Percentiles rank a stretch among this genome's conserved stretches.
These are phyloP conservation scores for Hemisphaericaspora xylofermentans DNA, from an alignment of 1,139 yeast species.

Conservation along the genomic window DNA sequence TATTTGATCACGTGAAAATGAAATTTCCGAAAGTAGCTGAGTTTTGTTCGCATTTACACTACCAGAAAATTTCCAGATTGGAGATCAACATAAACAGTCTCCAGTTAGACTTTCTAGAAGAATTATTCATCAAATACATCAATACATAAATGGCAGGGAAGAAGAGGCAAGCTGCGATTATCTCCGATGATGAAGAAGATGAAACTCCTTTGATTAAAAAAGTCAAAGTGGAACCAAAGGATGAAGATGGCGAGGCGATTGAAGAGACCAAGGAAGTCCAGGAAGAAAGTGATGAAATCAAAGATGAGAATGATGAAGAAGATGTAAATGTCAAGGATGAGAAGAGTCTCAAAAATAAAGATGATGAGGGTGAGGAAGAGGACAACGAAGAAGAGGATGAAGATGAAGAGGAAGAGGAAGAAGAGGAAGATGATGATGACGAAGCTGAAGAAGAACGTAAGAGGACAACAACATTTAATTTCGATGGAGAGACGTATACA, in stretches of 20 bases:
- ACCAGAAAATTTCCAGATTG: neutral
- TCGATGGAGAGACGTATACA: constrained; percentile 78
- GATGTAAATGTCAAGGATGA: constrained; percentile 10
- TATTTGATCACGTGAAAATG: neutral
- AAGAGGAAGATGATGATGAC: constrained; percentile 42
- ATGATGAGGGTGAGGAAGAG: constrained; percentile 16
- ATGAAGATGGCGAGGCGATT: constrained; percentile 25
- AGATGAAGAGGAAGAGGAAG: constrained; percentile 28
- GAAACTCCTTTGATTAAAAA: constrained; percentile 8
- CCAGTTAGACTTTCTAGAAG: too few species aligned
- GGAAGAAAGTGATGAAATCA: constrained; percentile 13
- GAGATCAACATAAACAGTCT: neutral
- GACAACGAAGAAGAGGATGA: constrained; percentile 18
- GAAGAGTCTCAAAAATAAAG: constrained; percentile 7
- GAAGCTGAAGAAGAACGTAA: constrained; percentile 55
- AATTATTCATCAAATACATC: neutral
- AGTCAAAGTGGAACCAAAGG: constrained; percentile 11
- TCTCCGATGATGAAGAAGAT: constrained; percentile 7
- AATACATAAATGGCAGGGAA: constrained; percentile 29
- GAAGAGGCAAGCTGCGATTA: constrained; percentile 24
- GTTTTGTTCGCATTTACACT: neutral
- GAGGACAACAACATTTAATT: constrained; percentile 47
- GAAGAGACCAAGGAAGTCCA: constrained; percentile 13
- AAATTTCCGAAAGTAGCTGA: neutral
- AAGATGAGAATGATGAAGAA: constrained; percentile 8